Conservation (phyloP, 2,329 filamentous ascomycete genomes). For the Trichoderma sp. region DNA sequence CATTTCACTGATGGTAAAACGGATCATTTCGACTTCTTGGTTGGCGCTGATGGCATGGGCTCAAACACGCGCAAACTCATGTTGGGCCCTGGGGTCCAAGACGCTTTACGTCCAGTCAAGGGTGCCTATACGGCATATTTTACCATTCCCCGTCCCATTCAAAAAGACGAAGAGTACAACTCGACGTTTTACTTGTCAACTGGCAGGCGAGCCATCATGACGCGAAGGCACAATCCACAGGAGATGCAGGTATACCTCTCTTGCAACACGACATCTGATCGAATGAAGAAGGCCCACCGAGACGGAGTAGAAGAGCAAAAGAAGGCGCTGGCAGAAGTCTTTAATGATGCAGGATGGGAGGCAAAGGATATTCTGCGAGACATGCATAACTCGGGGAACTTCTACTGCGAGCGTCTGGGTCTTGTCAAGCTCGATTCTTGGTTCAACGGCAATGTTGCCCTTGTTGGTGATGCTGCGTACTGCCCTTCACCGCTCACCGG, state of each 20-base stretch:
- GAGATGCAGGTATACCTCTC: slow-evolving; percentile 25
- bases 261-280: slow-evolving; percentile 25
- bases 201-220: slow-evolving; percentile 36
- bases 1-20: slow-evolving; percentile 20
- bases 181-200: slow-evolving; percentile 34
- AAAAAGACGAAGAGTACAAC: slow-evolving; percentile 21
- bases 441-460: slow-evolving; percentile 41
- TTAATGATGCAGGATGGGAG: slow-evolving; percentile 46
- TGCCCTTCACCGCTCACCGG: slow-evolving; percentile 41
- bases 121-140: slow-evolving; percentile 38
- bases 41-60: slow-evolving; percentile 23
- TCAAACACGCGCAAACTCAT: slow-evolving; percentile 20
- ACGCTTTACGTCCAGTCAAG: background rate
- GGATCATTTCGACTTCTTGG: slow-evolving; percentile 21
- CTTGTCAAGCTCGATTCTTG: slow-evolving; percentile 40
- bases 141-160: slow-evolving; percentile 31
- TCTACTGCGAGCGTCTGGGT: slow-evolving; percentile 43
- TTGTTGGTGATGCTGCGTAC: slow-evolving; percentile 49
- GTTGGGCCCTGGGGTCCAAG: slow-evolving; percentile 10
- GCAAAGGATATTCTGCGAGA: slow-evolving; percentile 34
- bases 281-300: slow-evolving; percentile 23
- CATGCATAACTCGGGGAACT: slow-evolving; percentile 38
- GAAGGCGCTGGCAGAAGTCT: slow-evolving; percentile 35
- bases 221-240: slow-evolving; percentile 27
- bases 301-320: slow-evolving; percentile 31